Base-by-base conservation (phyloP, 2,329 filamentous ascomycete genomes). In the Shiraia sp. region DNA sequence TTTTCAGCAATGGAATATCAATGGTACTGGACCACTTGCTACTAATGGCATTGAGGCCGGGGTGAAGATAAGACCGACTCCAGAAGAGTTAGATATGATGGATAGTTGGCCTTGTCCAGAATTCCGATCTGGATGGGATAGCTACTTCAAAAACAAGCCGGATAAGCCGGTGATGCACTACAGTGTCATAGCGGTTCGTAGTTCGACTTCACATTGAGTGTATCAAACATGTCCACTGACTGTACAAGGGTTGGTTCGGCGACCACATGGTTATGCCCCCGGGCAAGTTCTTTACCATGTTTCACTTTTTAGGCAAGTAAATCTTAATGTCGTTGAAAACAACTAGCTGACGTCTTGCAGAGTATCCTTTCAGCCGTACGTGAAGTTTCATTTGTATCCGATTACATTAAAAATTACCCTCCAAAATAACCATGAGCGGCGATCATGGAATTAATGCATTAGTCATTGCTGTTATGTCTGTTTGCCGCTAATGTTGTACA, bases 141-240 rank as follows among this genome's bases (percentile, higher is more conserved):
- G 80, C 39, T 91, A 92, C 73, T 92, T 91, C 70, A 87, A 89
- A 74, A 72, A 91, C 64, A 90, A 90, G 74, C 86, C 86, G 1
- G 87, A 91, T 70, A 91, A 91, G 77, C 88, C 87, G 0, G 87
- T 91, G 30, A 91, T 91, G 87, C 88, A 91, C 64, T 91, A 91
- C 71, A 86, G 63, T 6, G 81, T 90, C 40, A 90, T 91, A 59
- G 75, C 85, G 7, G 63, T 22, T n/a, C n/a, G n/a, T n/a, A n/a
- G n/a, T n/a, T n/a, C n/a, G n/a, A n/a, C n/a, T n/a, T n/a, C n/a
- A n/a, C n/a, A n/a, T n/a, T n/a, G n/a, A n/a, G n/a, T n/a, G n/a
- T n/a, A n/a, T n/a, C n/a, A n/a, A n/a, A n/a, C n/a, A 22, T 22
- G 19, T 22, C 19, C 4, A 22, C 8, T 22, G 19, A 22, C 19